Evolutionary conservation across 352 stramenopile genomes (phyloP), one percentile per base, ranked within the genome.

Genomic region (Phytophthora brassicae): DNA sequence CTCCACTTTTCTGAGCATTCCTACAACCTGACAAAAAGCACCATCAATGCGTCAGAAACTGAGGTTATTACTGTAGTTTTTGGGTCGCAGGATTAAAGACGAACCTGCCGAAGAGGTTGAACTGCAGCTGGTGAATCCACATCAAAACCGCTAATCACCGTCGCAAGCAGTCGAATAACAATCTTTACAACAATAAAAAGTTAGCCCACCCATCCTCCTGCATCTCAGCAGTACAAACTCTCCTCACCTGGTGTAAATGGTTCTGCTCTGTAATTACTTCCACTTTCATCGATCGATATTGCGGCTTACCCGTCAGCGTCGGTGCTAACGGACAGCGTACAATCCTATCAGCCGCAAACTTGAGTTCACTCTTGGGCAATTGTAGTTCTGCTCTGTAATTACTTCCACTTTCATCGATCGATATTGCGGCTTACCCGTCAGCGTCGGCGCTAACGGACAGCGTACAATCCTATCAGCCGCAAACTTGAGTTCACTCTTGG

Each of bases 401-500:
- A n/a, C n/a, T n/a, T n/a, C 67, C 11, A 84, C 43, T 9, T 71
- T 62, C 9, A 83, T 75, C 17, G 74, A 68, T 45, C 83, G 76
- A 52, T 95, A 96, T 62, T 86, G 84, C 35, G 75, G 74, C 6
- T 74, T 85, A 7, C 81, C 80, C 7, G 74, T 75, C 14, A 96
- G 72, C 16, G 41, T 67, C 0, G 65, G 43, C 4, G 84, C 75
- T 12, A 89, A 16, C 6, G 87, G 86, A 58, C 87, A 96, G 41
- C 81, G 76, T 7, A 77, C 73, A 33, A 96, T 89, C 17, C 87
- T 80, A 28, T 96, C 86, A 29, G 81, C 68, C 12, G 92, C 79
- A 68, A 96, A 96, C 56, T 92, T 90, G 20, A 96, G 73, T 56
- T 96, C 87, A 60, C 86, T 94, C 69, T 90, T 92, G 0, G 87